These are phyloP conservation scores for Musa schizocarpa DNA, from an alignment of 176 grass and related monocot species.

Conservation along the genomic window DNA sequence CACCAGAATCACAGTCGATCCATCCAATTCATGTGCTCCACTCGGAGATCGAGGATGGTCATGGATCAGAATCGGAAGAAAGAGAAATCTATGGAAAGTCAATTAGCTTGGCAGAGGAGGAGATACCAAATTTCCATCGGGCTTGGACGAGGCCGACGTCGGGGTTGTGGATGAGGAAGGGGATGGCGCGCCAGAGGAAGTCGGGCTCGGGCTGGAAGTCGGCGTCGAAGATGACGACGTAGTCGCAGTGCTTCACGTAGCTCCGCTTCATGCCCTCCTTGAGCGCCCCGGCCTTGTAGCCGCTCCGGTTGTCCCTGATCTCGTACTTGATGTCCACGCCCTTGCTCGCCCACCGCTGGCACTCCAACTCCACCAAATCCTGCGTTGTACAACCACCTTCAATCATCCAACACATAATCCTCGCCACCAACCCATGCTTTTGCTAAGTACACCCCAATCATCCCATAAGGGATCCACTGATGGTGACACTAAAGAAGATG, in stretches of 20 bases:
- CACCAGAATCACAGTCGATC: too few species aligned
- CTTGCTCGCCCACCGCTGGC: conserved; percentile 76
- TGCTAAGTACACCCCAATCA: too few species aligned
- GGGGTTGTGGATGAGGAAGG: conserved; percentile 70
- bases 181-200: conserved; percentile 66
- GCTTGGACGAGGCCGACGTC: conserved; percentile 71
- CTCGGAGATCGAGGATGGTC: too few species aligned
- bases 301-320: conserved; percentile 65
- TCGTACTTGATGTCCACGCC: conserved; percentile 93
- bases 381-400: not conserved
- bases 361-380: conserved; percentile 76
- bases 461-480: too few species aligned
- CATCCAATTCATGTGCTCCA: too few species aligned
- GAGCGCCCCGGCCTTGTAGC: conserved; percentile 88
- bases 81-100: not conserved
- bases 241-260: conserved; percentile 79
- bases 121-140: conserved; percentile 60
- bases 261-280: conserved; percentile 70
- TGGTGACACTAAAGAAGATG: too few species aligned
- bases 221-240: conserved; percentile 78
- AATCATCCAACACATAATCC: not conserved
- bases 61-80: too few species aligned
- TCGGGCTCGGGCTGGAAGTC: conserved; percentile 87
- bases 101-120: not conserved
- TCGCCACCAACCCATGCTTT: too few species aligned